Percentiles rank a stretch among this genome's conserved stretches.
These are phyloP conservation scores for Escallonia herrerae DNA, from an alignment of 129 eudicot species.

Conservation along the genomic window DNA sequence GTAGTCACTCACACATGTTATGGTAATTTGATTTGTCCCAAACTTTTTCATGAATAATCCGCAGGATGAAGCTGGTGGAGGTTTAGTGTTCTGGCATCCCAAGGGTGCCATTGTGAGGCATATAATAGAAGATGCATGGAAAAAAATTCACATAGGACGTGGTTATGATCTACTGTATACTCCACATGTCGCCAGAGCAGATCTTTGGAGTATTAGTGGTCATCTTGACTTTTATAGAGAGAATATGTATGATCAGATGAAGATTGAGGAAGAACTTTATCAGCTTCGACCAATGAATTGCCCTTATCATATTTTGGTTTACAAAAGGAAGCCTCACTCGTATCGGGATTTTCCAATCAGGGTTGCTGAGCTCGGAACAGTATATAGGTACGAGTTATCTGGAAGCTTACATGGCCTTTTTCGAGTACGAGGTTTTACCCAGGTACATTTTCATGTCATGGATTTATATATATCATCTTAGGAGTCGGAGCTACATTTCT, in stretches of 20 bases:
- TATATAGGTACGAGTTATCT: conserved; percentile 88
- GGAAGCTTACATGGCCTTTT: conserved; percentile 95
- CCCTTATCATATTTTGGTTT: conserved; percentile 88
- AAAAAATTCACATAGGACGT: conserved; percentile 57
- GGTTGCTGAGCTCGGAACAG: conserved; percentile 98
- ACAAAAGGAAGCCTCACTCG: conserved; percentile 74
- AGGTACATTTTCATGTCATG: conserved; percentile 34
- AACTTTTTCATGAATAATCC: not conserved
- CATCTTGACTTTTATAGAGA: conserved; percentile 93
- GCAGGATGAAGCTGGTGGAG: conserved; percentile 99
- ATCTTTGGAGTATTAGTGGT: conserved; percentile 95
- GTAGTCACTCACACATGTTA: too few relatives aligned
- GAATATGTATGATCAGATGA: conserved; percentile 96
- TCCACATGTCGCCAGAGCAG: conserved; percentile 97
- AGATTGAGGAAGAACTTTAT: conserved; percentile 85
- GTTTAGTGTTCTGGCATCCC: conserved; percentile 99
- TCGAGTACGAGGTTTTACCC: conserved; percentile 97
- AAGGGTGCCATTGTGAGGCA: conserved; percentile 94
- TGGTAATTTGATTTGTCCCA: too few relatives aligned
- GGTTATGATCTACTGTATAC: conserved; percentile 90
- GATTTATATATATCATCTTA: too few relatives aligned
- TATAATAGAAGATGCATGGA: conserved; percentile 92
- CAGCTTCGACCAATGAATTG: conserved; percentile 99
- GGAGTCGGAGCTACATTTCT: too few relatives aligned
- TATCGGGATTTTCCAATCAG: conserved; percentile 93